Evolutionary conservation across 495 filamentous ascomycete species (phyloP).

Genomic region (Aspergillus sclerotiicarbonarius): DNA sequence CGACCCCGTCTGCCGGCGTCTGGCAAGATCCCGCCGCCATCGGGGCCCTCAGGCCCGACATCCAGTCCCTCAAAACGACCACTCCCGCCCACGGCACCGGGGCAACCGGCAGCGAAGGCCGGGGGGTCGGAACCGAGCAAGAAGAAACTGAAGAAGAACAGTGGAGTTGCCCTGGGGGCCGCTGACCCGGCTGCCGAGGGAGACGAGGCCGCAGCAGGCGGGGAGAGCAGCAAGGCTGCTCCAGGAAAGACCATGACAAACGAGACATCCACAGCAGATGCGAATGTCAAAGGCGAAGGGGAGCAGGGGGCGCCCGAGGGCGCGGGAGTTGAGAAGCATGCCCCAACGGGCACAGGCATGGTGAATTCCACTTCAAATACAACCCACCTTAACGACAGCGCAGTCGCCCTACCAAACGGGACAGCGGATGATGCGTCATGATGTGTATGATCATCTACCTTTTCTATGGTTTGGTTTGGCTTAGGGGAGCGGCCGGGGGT

Average conservation of each 20-base stretch:
- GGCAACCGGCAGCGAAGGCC: constrained; percentile 21
- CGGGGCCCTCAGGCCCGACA: constrained; percentile 29
- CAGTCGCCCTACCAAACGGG: constrained; percentile 34
- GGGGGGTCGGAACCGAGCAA: constrained; percentile 41
- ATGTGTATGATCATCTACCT: constrained; percentile 17
- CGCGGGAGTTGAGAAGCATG: constrained; percentile 3
- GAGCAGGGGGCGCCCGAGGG: constrained; percentile 8
- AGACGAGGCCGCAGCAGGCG: constrained; percentile 22
- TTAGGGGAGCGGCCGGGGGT: not conserved
- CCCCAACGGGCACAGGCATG: not conserved
- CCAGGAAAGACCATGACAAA: constrained; percentile 21
- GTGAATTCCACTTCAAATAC: not conserved
- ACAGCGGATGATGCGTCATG: constrained; percentile 27
- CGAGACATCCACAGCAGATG: constrained; percentile 19
- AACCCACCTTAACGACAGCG: constrained; percentile 13
- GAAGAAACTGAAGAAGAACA: constrained; percentile 50
- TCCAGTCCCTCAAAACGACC: constrained; percentile 85
- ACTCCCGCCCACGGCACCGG: constrained; percentile 32
- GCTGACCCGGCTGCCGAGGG: constrained; percentile 32
- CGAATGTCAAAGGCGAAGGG: constrained; percentile 8
- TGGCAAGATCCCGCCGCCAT: constrained; percentile 70
- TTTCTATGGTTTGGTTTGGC: not conserved
- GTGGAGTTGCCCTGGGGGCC: constrained; percentile 32
- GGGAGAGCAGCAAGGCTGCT: constrained; percentile 24
- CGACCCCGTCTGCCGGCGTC: constrained; percentile 85